Conservation (phyloP, 2,329 filamentous ascomycete species). For the Phialophora expanda region DNA sequence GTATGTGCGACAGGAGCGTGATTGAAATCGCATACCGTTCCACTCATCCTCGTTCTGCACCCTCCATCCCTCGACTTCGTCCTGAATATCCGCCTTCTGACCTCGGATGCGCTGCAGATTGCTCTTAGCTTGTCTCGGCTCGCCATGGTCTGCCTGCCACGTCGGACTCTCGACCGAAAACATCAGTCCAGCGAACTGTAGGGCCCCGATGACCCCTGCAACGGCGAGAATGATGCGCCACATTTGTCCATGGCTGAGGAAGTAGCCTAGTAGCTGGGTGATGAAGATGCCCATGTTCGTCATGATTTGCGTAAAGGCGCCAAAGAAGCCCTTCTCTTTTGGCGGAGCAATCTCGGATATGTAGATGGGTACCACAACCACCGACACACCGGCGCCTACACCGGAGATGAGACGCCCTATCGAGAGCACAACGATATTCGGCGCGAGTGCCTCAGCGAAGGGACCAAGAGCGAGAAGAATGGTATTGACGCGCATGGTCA, state of each 20-base stretch:
- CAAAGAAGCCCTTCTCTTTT: slow-evolving; percentile 76
- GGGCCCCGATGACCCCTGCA: slow-evolving; percentile 69
- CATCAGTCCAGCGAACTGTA: slow-evolving; percentile 73
- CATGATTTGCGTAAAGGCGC: slow-evolving; percentile 85
- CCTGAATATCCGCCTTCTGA: slow-evolving; percentile 67
- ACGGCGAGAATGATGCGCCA: slow-evolving; percentile 85
- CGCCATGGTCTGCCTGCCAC: slow-evolving; percentile 75
- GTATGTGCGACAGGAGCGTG: slow-evolving; percentile 10
- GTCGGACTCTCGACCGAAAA: slow-evolving; percentile 85
- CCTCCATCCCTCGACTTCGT: slow-evolving; percentile 71
- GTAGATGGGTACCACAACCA: slow-evolving; percentile 93
- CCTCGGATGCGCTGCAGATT: slow-evolving; percentile 79
- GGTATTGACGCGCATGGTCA: slow-evolving; percentile 78
- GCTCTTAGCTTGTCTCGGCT: slow-evolving; percentile 65
- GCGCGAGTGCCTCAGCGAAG: slow-evolving; percentile 72
- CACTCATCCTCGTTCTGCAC: slow-evolving; percentile 42
- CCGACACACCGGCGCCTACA: slow-evolving; percentile 82
- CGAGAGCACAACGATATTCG: slow-evolving; percentile 69
- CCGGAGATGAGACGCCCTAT: slow-evolving; percentile 80
- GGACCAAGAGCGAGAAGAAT: slow-evolving; percentile 78
- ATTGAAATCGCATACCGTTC: slow-evolving; percentile 20
- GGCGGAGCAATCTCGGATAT: slow-evolving; percentile 89
- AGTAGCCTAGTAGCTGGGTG: slow-evolving; percentile 84
- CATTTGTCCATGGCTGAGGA: slow-evolving; percentile 75
- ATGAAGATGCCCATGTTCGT: slow-evolving; percentile 88